Percentiles rank a stretch among this genome's conserved stretches.
These are phyloP conservation scores for Heliosperma pusillum DNA, from an alignment of 148 eudicot genomes.

Conservation along the genomic window DNA sequence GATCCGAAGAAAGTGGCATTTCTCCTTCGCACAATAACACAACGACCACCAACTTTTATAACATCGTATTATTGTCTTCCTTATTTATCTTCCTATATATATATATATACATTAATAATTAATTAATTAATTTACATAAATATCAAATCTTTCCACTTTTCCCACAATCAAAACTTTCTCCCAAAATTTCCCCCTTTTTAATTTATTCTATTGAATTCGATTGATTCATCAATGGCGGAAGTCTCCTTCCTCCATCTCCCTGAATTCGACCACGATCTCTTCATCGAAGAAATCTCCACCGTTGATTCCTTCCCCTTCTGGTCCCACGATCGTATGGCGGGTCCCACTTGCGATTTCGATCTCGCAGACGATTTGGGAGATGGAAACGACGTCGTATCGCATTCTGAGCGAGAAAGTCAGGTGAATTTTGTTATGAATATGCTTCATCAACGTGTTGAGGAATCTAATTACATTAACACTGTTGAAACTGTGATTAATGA, in stretches of 20 bases:
- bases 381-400: constrained; percentile 16
- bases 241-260: constrained; percentile 35
- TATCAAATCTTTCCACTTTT: background rate
- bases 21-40: background rate
- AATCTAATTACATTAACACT: constrained; percentile 26
- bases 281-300: constrained; percentile 22
- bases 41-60: background rate
- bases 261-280: constrained; percentile 35
- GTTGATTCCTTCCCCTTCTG: constrained; percentile 35
- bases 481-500: constrained; percentile 17
- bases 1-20: constrained; percentile 11
- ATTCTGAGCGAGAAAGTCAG: constrained; percentile 44
- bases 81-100: background rate
- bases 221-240: constrained; percentile 53
- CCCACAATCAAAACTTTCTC: background rate
- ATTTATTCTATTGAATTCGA: background rate
- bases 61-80: background rate
- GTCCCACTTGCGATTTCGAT: constrained; percentile 1
- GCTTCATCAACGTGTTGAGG: constrained; percentile 53
- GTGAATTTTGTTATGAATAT: constrained; percentile 53
- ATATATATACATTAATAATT: too few relatives aligned
- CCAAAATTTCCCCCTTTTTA: background rate
- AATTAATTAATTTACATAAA: background rate
- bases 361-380: background rate
- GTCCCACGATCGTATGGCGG: constrained; percentile 1